These are phyloP conservation scores for Anethum foeniculum DNA, from an alignment of 140 eudicot genomes.

Conservation along the genomic window DNA sequence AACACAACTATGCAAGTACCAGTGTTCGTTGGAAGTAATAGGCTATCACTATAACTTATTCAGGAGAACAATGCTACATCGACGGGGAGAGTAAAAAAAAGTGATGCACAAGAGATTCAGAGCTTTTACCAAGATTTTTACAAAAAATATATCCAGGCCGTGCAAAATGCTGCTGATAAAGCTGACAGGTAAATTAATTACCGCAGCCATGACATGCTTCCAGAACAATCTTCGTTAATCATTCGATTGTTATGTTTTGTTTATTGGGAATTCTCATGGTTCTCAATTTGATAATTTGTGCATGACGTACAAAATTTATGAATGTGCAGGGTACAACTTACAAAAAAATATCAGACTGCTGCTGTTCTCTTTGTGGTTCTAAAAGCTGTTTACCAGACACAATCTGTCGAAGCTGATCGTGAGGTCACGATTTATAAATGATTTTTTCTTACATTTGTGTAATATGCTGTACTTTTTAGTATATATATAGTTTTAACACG, in stretches of 20 bases:
- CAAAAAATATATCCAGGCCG: conserved; percentile 85
- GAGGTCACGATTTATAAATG: conserved; percentile 46
- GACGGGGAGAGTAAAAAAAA: conserved; percentile 88
- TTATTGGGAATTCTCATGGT: background rate
- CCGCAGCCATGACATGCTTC: background rate
- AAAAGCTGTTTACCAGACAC: conserved; percentile 90
- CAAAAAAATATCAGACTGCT: conserved; percentile 98
- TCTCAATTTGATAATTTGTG: background rate
- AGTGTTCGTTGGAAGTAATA: no score
- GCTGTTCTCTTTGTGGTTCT: conserved; percentile 93
- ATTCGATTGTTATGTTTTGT: background rate
- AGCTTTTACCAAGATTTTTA: conserved; percentile 93
- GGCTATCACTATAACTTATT: background rate
- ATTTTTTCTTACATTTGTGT: background rate
- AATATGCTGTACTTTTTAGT: background rate
- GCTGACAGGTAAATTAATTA: conserved; percentile 73
- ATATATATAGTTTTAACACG: background rate
- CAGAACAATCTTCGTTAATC: background rate
- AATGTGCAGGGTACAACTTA: conserved; percentile 77
- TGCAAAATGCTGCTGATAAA: conserved; percentile 97
- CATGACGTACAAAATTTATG: conserved; percentile 8
- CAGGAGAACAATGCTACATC: conserved; percentile 95
- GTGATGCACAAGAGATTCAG: conserved; percentile 99
- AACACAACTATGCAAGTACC: no score
- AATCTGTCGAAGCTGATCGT: conserved; percentile 81